Conservation (phyloP, 306 rosid genomes). For the Canavalia gladiata region DNA sequence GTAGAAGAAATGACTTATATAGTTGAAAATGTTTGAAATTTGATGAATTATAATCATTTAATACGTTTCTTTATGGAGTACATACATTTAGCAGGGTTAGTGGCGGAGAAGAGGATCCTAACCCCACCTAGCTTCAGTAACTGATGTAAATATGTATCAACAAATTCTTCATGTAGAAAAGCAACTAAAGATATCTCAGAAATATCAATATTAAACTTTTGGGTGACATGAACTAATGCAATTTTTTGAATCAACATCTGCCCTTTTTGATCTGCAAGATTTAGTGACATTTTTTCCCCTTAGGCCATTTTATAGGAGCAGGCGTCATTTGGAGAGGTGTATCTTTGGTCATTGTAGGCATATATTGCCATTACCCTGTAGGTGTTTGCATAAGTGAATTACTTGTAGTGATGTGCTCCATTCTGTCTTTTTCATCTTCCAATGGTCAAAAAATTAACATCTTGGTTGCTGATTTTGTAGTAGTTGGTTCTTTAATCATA, state of each 20-base stretch:
- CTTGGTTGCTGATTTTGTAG: constrained; percentile 15
- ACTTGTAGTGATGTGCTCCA: background rate
- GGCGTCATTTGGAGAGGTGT: background rate
- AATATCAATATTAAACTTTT: background rate
- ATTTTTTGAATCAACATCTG: background rate
- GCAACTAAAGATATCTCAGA: background rate
- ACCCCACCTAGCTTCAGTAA: background rate
- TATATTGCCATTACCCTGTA: background rate
- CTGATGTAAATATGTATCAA: background rate
- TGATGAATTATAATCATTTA: background rate
- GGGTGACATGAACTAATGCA: background rate
- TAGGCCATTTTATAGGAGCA: background rate
- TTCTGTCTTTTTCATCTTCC: constrained; percentile 7
- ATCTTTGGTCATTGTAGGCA: background rate
- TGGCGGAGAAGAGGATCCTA: background rate
- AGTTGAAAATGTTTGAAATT: constrained; percentile 25
- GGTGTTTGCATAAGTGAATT: background rate
- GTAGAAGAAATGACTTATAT: constrained; percentile 17
- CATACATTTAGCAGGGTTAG: constrained; percentile 7
- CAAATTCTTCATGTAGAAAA: background rate
- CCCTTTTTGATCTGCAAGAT: background rate
- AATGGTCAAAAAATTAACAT: background rate
- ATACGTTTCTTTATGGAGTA: constrained; percentile 8
- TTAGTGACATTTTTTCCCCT: background rate
- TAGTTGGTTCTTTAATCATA: constrained; percentile 26